Base-by-base conservation (phyloP, 176 grass and related monocot species). In the Urochloa ruziziensis region DNA sequence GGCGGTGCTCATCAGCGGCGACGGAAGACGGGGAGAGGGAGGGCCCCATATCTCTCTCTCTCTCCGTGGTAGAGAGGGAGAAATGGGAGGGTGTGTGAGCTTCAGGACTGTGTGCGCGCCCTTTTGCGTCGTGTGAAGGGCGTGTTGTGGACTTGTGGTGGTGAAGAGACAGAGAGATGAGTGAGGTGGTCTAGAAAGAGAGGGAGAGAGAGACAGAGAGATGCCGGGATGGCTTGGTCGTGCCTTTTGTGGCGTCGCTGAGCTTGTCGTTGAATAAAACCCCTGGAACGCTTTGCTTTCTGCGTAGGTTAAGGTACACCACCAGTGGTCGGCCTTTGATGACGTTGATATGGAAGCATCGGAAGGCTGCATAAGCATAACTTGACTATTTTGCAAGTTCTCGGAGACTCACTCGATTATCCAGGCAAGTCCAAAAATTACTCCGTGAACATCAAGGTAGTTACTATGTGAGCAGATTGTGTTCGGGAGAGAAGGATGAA, bases 321-420 rank as follows among this genome's bases (percentile, higher is more conserved):
- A 7, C 2, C 2, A 2, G 46, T 80, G 78, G 47, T 68, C 78
- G 78, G 78, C 32, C 30, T 46, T 42, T 40, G 14, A 58, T 70
- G 52, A 70, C 46, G 44, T n/a, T 33, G 34, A n/a, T 19, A 42
- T 34, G 58, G 77, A 86, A 74, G 25, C 84, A 80, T 74, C 66
- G 18, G 7, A 79, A 53, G 56, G 23, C 4, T n/a, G 7, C 39
- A 40, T 40, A 40, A n/a, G 40, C 40, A 10, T 79, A 47, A 23
- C 34, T 70, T 68, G 52, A 76, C 73, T 4, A 4, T 10, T 13
- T 46, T n/a, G n/a, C n/a, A n/a, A n/a, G n/a, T n/a, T n/a, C n/a
- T n/a, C n/a, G n/a, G n/a, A n/a, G n/a, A n/a, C 1, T 44, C 11
- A 65, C 28, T 63, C 27, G 4, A 24, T 24, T 13, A 11, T 62